Evolutionary conservation across 1,284 basidiomycete species (phyloP).

Genomic region (Sanguinoderma infundibulare): DNA sequence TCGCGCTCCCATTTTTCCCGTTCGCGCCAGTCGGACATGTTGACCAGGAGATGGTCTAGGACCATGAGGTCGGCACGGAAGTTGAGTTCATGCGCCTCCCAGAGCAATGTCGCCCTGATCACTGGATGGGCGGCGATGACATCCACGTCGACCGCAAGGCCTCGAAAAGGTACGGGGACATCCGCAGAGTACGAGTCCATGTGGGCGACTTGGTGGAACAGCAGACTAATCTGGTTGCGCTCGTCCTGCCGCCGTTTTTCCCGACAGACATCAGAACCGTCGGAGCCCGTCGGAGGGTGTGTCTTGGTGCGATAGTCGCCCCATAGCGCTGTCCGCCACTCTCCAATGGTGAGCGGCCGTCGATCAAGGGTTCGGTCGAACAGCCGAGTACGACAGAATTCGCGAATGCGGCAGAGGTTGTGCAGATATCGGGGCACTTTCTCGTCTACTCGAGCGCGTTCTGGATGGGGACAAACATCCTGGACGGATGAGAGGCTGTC

Average conservation of each 20-base stretch:
- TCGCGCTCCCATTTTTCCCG: background rate
- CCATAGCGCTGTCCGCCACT: conserved; percentile 12
- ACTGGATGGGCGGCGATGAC: background rate
- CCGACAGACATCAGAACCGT: background rate
- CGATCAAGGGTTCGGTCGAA: background rate
- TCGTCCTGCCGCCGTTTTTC: background rate
- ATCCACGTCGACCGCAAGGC: background rate
- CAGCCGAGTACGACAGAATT: conserved; percentile 5
- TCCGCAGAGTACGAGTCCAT: background rate
- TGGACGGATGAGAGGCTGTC: background rate
- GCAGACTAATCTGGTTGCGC: background rate
- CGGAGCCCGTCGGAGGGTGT: background rate
- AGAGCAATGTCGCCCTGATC: background rate
- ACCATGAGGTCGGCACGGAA: background rate
- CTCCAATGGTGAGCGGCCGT: background rate
- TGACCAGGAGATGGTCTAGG: background rate
- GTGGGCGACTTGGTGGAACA: background rate
- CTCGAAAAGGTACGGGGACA: background rate
- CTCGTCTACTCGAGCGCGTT: background rate
- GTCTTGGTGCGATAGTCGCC: background rate
- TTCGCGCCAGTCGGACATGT: background rate
- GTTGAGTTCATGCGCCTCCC: conserved; percentile 5
- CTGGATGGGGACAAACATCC: background rate
- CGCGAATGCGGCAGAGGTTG: conserved; percentile 8
- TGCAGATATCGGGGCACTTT: conserved; percentile 7